Conservation (phyloP, 1,139 yeast species). For the Suhomyces bokatorum region DNA sequence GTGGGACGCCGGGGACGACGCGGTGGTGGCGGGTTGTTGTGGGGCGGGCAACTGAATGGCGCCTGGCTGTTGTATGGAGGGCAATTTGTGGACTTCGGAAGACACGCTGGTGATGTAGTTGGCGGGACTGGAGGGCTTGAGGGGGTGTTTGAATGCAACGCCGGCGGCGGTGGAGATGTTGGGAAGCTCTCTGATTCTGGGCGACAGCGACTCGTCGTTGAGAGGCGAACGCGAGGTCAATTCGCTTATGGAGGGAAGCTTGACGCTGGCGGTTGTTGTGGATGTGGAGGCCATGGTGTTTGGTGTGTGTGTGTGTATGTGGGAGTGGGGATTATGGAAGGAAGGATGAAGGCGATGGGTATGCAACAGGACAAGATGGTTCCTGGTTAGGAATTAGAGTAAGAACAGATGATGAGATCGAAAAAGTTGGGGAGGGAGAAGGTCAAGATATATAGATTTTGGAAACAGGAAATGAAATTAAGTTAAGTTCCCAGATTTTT, state of each 20-base stretch:
- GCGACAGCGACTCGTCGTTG: slow-evolving; percentile 14
- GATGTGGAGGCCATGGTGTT: slow-evolving; percentile 7
- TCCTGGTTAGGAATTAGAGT: slow-evolving; percentile 1
- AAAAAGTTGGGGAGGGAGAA: slow-evolving; percentile 1
- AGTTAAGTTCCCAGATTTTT: slow-evolving; percentile 9
- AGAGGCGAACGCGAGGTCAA: slow-evolving; percentile 27
- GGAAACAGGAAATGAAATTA: slow-evolving; percentile 3
- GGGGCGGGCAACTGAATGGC: slow-evolving; percentile 8
- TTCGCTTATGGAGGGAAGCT: slow-evolving; percentile 39
- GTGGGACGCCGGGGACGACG: slow-evolving; percentile 18
- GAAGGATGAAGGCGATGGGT: not conserved
- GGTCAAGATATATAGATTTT: slow-evolving; percentile 9
- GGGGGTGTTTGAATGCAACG: slow-evolving; percentile 15
- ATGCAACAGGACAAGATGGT: not conserved
- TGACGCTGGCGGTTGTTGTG: slow-evolving; percentile 16
- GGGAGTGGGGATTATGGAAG: not conserved
- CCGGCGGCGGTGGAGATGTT: slow-evolving; percentile 8
- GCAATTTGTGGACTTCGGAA: slow-evolving; percentile 16
- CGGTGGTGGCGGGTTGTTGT: slow-evolving; percentile 12
- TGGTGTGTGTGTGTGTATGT: not conserved
- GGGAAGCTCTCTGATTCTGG: slow-evolving; percentile 12
- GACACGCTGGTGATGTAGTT: slow-evolving; percentile 15
- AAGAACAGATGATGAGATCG: slow-evolving; percentile 1
- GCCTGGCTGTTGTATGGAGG: slow-evolving; percentile 15
- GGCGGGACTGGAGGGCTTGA: slow-evolving; percentile 18